These are phyloP conservation scores for Stagonosporopsis vannaccii DNA, from an alignment of 2,329 filamentous ascomycete genomes.

Conservation along the genomic window DNA sequence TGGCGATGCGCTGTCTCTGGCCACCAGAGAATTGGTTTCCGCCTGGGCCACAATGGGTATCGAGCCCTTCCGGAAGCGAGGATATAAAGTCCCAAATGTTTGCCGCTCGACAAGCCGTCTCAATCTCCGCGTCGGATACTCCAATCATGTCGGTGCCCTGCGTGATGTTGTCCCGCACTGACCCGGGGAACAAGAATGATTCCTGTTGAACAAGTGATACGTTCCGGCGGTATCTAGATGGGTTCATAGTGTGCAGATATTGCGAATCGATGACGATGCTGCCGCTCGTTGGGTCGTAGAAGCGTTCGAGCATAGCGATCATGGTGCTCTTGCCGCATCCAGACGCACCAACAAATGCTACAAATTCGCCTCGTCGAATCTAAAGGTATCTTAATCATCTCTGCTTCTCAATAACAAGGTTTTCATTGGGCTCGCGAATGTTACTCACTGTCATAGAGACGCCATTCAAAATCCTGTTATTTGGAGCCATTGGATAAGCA, in stretches of 20 bases:
- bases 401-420: too few relatives aligned
- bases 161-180: slow-evolving; percentile 57
- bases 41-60: slow-evolving; percentile 20
- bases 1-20: slow-evolving; percentile 78
- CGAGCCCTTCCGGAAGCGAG: slow-evolving; percentile 26
- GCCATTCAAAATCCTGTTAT: neutral
- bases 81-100: slow-evolving; percentile 40
- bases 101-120: slow-evolving; percentile 60
- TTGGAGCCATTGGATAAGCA: neutral
- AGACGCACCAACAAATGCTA: neutral
- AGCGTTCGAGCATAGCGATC: slow-evolving; percentile 87
- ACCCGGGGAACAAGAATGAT: slow-evolving; percentile 54
- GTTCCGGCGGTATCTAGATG: slow-evolving; percentile 54
- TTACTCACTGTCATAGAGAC: slow-evolving; percentile 10
- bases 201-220: slow-evolving; percentile 72
- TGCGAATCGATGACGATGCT: slow-evolving; percentile 68
- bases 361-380: slow-evolving; percentile 56
- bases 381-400: slow-evolving; percentile 27
- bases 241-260: slow-evolving; percentile 47
- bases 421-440: neutral
- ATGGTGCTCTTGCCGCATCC: too few relatives aligned
- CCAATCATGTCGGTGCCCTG: slow-evolving; percentile 54
- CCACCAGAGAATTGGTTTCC: slow-evolving; percentile 74
- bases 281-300: slow-evolving; percentile 83
- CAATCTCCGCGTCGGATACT: slow-evolving; percentile 42